Percentiles rank a stretch among this genome's conserved stretches.
phyloP scores from a whole-genome alignment of 1,139 yeast genomes.

The Debaryomycetaceae sp. region DNA sequence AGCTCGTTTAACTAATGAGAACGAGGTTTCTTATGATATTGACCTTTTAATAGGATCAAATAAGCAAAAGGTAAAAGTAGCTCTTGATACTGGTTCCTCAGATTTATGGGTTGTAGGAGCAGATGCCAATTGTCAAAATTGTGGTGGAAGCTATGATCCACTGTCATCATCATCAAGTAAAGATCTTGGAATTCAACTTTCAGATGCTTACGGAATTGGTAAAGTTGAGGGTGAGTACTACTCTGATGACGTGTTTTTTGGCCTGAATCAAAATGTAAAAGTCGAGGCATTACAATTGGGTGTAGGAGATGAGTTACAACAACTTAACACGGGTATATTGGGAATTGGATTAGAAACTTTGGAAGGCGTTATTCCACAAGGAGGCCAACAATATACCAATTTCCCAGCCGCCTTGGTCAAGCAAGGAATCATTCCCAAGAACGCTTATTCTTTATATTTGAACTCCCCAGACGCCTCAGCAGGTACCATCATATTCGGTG shows the following conservation, averaged over 20 bases:
- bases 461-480: constrained; percentile 15
- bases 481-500: constrained; percentile 29
- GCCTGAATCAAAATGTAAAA: neutral
- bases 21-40: constrained; percentile 14
- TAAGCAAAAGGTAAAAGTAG: constrained; percentile 3
- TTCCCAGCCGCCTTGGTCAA: constrained; percentile 24
- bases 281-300: no score
- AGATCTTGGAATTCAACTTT: constrained; percentile 11
- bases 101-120: constrained; percentile 31
- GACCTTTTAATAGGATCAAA: constrained; percentile 5
- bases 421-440: constrained; percentile 22
- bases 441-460: constrained; percentile 35
- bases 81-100: constrained; percentile 26
- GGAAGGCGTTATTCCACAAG: neutral
- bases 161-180: constrained; percentile 9
- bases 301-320: no score
- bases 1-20: constrained; percentile 23
- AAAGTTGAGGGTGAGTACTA: constrained; percentile 54
- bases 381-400: constrained; percentile 15
- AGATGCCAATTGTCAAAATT: constrained; percentile 13
- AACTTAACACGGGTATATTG: constrained; percentile 16
- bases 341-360: constrained; percentile 23
- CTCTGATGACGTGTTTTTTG: constrained; percentile 39
- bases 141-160: constrained; percentile 6
- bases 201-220: constrained; percentile 5